phyloP scores from a whole-genome alignment of 1,139 yeast species.

The Nakaseomyces delphensis region DNA sequence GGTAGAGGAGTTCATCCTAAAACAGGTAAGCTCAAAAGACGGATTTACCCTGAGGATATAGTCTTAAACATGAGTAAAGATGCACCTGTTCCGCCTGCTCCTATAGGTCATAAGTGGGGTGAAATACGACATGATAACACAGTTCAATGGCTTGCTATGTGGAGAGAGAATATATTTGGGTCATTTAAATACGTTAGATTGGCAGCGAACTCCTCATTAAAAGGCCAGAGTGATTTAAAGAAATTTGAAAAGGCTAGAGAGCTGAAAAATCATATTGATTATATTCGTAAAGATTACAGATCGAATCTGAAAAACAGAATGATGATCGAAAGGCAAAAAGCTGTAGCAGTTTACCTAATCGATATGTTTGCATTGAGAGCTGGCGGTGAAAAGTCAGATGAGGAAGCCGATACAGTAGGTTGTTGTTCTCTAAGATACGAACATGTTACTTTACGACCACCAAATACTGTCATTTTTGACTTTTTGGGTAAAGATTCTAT shows the following conservation, averaged over 20 bases:
- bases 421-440: conserved; percentile 90
- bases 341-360: conserved; percentile 87
- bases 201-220: conserved; percentile 84
- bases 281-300: conserved; percentile 68
- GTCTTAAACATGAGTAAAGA: conserved; percentile 73
- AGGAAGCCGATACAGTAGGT: conserved; percentile 97
- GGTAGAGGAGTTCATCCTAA: conserved; percentile 98
- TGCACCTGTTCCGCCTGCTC: conserved; percentile 70
- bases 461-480: conserved; percentile 82
- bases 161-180: conserved; percentile 89
- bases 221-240: conserved; percentile 83
- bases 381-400: conserved; percentile 96
- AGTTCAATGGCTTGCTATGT: conserved; percentile 94
- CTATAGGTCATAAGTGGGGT: conserved; percentile 86
- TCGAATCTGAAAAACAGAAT: conserved; percentile 60
- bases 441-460: conserved; percentile 79
- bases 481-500: conserved; percentile 95
- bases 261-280: conserved; percentile 61
- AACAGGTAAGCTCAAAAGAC: conserved; percentile 76
- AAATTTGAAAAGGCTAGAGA: conserved; percentile 92
- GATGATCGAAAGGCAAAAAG: conserved; percentile 85
- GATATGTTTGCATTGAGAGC: conserved; percentile 97
- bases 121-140: conserved; percentile 82
- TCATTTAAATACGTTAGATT: conserved; percentile 79
- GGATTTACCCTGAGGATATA: conserved; percentile 85